Conservation (phyloP, 352 stramenopile genomes). For the Globisporangium cystogenes region DNA sequence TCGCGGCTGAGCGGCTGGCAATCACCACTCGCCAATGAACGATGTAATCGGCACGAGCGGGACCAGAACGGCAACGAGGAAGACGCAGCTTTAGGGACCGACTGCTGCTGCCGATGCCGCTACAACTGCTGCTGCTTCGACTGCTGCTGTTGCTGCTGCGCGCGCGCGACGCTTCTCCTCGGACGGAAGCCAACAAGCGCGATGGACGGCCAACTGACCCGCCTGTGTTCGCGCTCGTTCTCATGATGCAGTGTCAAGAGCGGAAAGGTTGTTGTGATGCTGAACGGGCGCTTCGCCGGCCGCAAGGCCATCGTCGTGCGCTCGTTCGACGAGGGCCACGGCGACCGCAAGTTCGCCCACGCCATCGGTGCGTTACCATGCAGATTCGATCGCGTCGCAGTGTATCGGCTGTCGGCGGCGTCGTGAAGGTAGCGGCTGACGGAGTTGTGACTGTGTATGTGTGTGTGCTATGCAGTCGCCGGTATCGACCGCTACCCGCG, state of each 20-base stretch:
- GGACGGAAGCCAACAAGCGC: too few species aligned
- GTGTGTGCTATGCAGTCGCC: constrained; percentile 53
- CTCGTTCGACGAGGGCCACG: constrained; percentile 96
- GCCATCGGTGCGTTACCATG: constrained; percentile 74
- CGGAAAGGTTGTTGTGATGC: constrained; percentile 99
- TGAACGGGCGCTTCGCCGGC: constrained; percentile 97
- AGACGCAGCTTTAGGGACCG: too few species aligned
- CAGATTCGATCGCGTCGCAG: neutral
- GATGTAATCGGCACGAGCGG: too few species aligned
- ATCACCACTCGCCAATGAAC: too few species aligned
- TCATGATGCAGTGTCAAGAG: constrained; percentile 86
- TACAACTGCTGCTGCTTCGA: too few species aligned
- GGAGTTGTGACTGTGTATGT: neutral
- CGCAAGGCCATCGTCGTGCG: constrained; percentile 99
- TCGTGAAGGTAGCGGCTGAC: neutral
- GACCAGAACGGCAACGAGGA: too few species aligned
- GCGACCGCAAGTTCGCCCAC: constrained; percentile 97
- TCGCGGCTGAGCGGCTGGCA: too few species aligned
- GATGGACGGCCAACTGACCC: neutral
- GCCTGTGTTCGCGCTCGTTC: constrained; percentile 12
- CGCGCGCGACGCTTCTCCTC: neutral
- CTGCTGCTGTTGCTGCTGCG: neutral
- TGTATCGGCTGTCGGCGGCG: neutral
- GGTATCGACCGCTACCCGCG: constrained; percentile 95
- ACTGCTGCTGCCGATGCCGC: too few species aligned